These are phyloP conservation scores for Cladosporium sp. DNA, from an alignment of 2,329 filamentous ascomycete genomes.

Conservation along the genomic window DNA sequence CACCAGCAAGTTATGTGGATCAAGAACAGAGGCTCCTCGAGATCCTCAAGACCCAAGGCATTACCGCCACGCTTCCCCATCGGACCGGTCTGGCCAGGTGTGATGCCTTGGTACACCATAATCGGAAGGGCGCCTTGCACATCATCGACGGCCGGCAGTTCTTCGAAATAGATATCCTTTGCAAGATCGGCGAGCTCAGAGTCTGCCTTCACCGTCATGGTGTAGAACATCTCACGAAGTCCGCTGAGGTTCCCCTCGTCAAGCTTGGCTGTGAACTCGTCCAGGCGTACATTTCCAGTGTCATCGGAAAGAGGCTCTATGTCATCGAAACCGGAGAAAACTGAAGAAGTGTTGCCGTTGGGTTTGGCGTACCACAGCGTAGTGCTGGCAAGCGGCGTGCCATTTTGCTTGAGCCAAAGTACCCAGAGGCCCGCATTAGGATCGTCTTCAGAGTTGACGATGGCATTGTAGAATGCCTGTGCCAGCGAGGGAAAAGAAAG, in stretches of 20 bases:
- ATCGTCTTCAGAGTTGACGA: too few species aligned
- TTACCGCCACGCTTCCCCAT: conserved; percentile 4
- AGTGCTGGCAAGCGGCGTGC: too few species aligned
- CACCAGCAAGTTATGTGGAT: background rate
- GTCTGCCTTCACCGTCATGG: background rate
- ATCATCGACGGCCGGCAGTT: conserved; percentile 10
- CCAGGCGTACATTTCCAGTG: too few species aligned
- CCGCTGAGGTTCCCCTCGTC: conserved; percentile 12
- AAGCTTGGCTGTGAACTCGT: background rate
- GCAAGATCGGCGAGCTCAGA: too few species aligned
- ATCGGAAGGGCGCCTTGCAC: conserved; percentile 13
- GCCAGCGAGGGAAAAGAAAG: too few species aligned
- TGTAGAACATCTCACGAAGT: conserved; percentile 14
- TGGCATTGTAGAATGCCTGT: too few species aligned
- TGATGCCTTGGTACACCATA: conserved; percentile 11
- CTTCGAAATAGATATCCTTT: conserved; percentile 4
- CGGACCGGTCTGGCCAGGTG: background rate
- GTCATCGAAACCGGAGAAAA: too few species aligned
- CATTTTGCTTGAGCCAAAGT: too few species aligned
- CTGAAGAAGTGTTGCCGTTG: background rate
- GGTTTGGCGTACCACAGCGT: too few species aligned
- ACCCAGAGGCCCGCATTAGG: too few species aligned
- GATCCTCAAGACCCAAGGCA: conserved; percentile 10
- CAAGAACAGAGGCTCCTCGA: conserved; percentile 7
- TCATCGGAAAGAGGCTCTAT: too few species aligned